These are phyloP conservation scores for Mesostigma viride DNA, from an alignment of 139 green algal species.

Conservation along the genomic window DNA sequence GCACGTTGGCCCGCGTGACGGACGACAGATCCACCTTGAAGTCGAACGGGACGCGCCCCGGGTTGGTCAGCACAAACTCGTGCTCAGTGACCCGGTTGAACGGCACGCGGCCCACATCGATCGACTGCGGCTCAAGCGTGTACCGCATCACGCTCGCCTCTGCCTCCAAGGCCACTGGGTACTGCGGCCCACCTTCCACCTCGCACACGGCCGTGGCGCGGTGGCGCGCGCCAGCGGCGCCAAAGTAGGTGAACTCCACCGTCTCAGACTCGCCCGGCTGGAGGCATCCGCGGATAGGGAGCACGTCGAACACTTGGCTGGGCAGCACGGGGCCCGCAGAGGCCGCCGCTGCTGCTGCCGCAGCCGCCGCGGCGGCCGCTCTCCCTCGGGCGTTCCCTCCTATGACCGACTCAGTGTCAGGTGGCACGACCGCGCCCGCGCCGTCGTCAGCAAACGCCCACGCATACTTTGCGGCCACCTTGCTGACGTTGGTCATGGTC, in stretches of 20 bases:
- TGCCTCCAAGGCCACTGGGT: constrained; percentile 40
- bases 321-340: not conserved
- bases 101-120: constrained; percentile 49
- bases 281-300: constrained; percentile 53
- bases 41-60: constrained; percentile 47
- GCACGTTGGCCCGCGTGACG: constrained; percentile 36
- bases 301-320: constrained; percentile 59
- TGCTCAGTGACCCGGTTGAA: constrained; percentile 48
- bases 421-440: not conserved
- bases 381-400: not conserved
- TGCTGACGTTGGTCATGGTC: constrained; percentile 47
- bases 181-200: constrained; percentile 54
- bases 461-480: constrained; percentile 38
- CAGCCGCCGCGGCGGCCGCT: no score
- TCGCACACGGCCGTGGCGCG: constrained; percentile 44
- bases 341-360: not conserved
- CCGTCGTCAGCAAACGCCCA: constrained; percentile 46
- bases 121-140: constrained; percentile 43
- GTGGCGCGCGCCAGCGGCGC: constrained; percentile 38
- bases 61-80: constrained; percentile 41
- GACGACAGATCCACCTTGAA: constrained; percentile 45
- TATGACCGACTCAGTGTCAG: not conserved
- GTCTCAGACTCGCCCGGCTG: constrained; percentile 41
- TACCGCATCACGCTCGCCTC: constrained; percentile 62
- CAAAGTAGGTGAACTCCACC: constrained; percentile 59